These are phyloP conservation scores for Fomitopsis betulina DNA, from an alignment of 1,284 basidiomycete genomes.

Conservation along the genomic window DNA sequence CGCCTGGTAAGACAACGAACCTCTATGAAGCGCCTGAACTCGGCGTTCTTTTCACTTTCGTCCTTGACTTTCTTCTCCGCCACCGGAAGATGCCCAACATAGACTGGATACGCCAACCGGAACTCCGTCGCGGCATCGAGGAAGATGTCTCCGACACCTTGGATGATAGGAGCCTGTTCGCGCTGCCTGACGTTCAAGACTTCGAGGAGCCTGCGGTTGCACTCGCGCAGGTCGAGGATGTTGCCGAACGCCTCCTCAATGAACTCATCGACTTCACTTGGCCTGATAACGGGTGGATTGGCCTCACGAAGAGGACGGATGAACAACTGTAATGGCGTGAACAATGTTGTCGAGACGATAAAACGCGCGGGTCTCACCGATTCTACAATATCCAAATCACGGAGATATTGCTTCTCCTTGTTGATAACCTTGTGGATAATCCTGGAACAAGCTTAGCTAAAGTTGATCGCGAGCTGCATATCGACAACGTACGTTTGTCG, in stretches of 20 bases:
- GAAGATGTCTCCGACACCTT: conserved; percentile 88
- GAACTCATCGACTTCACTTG: conserved; percentile 69
- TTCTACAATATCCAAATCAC: conserved; percentile 86
- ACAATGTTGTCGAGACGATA: background rate
- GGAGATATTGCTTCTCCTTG: conserved; percentile 88
- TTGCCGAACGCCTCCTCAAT: conserved; percentile 88
- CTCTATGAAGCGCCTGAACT: conserved; percentile 87
- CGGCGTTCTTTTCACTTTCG: conserved; percentile 77
- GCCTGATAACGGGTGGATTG: conserved; percentile 70
- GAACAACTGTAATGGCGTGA: conserved; percentile 48
- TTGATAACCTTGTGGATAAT: conserved; percentile 91
- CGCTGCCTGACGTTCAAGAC: conserved; percentile 84
- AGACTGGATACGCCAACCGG: conserved; percentile 79
- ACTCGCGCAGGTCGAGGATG: conserved; percentile 77
- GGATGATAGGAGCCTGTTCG: conserved; percentile 82
- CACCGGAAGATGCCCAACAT: conserved; percentile 81
- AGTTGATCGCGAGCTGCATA: background rate
- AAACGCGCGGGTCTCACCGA: conserved; percentile 37
- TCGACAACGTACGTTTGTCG: conserved; percentile 65
- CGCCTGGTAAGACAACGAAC: conserved; percentile 37
- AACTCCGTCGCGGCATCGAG: conserved; percentile 88
- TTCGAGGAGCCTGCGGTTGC: conserved; percentile 80
- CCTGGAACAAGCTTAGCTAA: conserved; percentile 28
- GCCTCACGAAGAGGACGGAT: conserved; percentile 72
- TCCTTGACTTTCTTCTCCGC: conserved; percentile 86